Evolutionary conservation across 2,329 filamentous ascomycete species (phyloP), one percentile per base, ranked within the genome.

Genomic region (Emergomyces orientalis): DNA sequence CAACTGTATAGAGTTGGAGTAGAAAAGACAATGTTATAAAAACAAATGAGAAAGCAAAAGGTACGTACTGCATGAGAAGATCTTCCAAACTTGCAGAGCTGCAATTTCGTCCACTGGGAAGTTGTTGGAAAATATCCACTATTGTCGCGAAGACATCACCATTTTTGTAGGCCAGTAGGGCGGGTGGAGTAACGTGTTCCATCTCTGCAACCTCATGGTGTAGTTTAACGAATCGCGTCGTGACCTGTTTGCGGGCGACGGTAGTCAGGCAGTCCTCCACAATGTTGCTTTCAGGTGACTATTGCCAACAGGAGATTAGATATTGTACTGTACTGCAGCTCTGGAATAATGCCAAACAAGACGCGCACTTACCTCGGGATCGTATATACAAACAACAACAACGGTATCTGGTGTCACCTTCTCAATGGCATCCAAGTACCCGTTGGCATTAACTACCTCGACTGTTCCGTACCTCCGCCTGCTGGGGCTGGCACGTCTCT

Each of bases 351-450:
- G 45, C 60, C 13, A 39, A 54, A 27, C 54, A 32, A 22, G n/a
- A 62, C 34, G 52, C 11, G 9, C 27, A 64, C 61, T 19, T 14
- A 67, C 66, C 47, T 89, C 84, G 65, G 89, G 84, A 72, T 97
- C 91, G 75, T 91, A 94, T 67, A 99, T 91, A 77, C 93, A 95
- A 34, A 99, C 94, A 2, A 97, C 88, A 1, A 97, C 92, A 3
- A 89, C 84, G 0, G 90, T 93, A 56, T 93, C 89, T 57, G 86
- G 78, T 47, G 86, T 82, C 4, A 93, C 90, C 77, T 91, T 94
- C 78, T 99, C 94, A 69, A 97, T 91, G 62, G 93, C 92, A 75
- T 97, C 92, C n/a, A 99, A 83, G 71, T 96, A 99, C 22, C 92
- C 94, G 67, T 88, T 80, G 8, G 91, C 93, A 79, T 97, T 92